A percentile compares a stretch with the other conserved stretches of the same genome.
Conservation (phyloP, 306 rosid species). For the Quercus aquifolioides region DNA sequence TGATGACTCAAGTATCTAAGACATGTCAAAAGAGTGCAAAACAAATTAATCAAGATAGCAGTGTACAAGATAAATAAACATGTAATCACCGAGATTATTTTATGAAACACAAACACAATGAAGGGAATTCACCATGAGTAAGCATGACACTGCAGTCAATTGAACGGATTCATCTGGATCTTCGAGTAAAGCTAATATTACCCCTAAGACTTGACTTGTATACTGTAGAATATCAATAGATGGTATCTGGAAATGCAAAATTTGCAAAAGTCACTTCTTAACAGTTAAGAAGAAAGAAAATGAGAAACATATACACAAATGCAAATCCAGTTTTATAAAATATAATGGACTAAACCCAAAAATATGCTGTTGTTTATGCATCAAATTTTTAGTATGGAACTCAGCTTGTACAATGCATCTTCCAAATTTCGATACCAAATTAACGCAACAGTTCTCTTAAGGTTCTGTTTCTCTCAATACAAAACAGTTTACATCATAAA, state of each 20-base stretch:
- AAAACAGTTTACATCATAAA: not conserved
- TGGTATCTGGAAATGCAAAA: conserved; percentile 64
- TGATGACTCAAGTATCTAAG: conserved; percentile 75
- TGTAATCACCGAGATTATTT: not conserved
- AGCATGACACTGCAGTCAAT: conserved; percentile 87
- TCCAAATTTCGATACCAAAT: not conserved
- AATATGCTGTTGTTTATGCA: not conserved
- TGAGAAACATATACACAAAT: not conserved
- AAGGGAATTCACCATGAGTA: conserved; percentile 63
- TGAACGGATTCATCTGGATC: conserved; percentile 91
- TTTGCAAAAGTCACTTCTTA: conserved; percentile 18
- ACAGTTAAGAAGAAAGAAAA: not conserved
- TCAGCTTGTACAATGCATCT: not conserved
- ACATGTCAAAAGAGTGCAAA: conserved; percentile 28
- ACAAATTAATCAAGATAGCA: conserved; percentile 16
- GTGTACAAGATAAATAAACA: not conserved
- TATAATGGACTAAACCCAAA: not conserved
- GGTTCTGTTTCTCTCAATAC: not conserved
- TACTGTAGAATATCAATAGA: conserved; percentile 63
- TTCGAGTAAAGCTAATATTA: conserved; percentile 84
- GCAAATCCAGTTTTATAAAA: not conserved
- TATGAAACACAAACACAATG: not conserved
- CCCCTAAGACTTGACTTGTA: conserved; percentile 83
- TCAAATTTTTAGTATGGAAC: not conserved
- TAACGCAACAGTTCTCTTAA: not conserved